Evolutionary conservation across 2,329 filamentous ascomycete genomes (phyloP).

Genomic region (Fusarium equiseti): DNA sequence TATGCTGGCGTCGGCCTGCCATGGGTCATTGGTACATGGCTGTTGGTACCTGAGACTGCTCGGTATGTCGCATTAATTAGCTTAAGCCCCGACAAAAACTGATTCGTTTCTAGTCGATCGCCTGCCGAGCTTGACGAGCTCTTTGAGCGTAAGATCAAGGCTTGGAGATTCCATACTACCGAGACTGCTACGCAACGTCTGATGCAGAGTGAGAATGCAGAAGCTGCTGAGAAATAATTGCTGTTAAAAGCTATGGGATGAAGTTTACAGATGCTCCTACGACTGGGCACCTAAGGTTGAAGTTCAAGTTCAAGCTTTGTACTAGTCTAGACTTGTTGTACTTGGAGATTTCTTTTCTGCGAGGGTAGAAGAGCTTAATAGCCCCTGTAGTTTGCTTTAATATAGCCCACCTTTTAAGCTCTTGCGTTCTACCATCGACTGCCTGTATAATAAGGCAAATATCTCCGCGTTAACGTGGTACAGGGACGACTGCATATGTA

Average conservation of each 20-base stretch:
- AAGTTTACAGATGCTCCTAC: too few relatives aligned
- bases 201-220: neutral
- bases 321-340: too few relatives aligned
- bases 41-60: slow-evolving; percentile 48
- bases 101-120: slow-evolving; percentile 32
- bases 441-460: too few relatives aligned
- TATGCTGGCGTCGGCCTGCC: slow-evolving; percentile 46
- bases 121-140: slow-evolving; percentile 52
- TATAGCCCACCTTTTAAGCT: too few relatives aligned
- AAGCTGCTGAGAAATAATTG: neutral
- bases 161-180: slow-evolving; percentile 29
- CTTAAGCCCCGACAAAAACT: neutral
- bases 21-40: slow-evolving; percentile 47
- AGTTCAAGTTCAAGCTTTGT: too few relatives aligned
- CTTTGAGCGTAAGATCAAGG: slow-evolving; percentile 43
- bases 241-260: neutral
- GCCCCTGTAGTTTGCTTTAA: too few relatives aligned
- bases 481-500: too few relatives aligned
- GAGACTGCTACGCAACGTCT: neutral
- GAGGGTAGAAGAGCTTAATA: too few relatives aligned
- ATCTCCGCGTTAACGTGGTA: too few relatives aligned
- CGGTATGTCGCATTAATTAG: neutral
- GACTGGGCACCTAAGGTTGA: too few relatives aligned
- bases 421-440: too few relatives aligned
- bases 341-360: too few relatives aligned